Base-by-base conservation (phyloP, 2,329 filamentous ascomycete genomes). In the Fusarium miscanthi region DNA sequence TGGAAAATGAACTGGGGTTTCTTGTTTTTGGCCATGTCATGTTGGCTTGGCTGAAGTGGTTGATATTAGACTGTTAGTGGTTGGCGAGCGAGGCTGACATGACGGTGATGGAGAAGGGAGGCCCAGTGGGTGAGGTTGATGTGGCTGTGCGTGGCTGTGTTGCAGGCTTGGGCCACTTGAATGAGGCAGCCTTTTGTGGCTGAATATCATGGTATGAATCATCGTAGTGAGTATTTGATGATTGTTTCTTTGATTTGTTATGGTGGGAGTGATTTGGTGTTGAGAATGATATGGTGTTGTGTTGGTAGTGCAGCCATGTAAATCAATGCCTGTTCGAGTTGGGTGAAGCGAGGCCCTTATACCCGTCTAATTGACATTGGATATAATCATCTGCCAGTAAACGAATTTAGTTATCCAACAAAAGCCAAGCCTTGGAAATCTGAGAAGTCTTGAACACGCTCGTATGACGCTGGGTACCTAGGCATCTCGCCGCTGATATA, bases 131-230 rank as follows among this genome's bases (percentile, higher is more conserved):
- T 72, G 66, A 66, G 59, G 61, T 37, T 59, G 43, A 31, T 70
- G 70, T 75, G 72, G 73, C 72, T 70, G 69, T 66, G 63, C 45
- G 52, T 66, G 63, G 63, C 63, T 75, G 70, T 60, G 35, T 35
- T 13, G n/a, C 31, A 45, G 63, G 38, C 63, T 30, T 30, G 8
- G 23, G 13, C 21, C 41, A n/a, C 33, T 45, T 4, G 16, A 23
- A 25, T 4, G 53, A 69, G 58, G 65, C 53, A 63, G 57, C 60
- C 27, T 51, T 37, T 56, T 8, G 13, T 37, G 48, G 35, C 27
- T 17, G 40, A n/a, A 16, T 30, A 30, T 30, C 3, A 30, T 30
- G 27, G 27, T 30, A 30, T 30, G 27, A 30, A 30, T 9, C 27
- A 30, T 30, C 8, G 27, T 3, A 30, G 14, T 27, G 14, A 33